Conservation (phyloP, 768 basidiomycete genomes). For the Serendipita vermifera region DNA sequence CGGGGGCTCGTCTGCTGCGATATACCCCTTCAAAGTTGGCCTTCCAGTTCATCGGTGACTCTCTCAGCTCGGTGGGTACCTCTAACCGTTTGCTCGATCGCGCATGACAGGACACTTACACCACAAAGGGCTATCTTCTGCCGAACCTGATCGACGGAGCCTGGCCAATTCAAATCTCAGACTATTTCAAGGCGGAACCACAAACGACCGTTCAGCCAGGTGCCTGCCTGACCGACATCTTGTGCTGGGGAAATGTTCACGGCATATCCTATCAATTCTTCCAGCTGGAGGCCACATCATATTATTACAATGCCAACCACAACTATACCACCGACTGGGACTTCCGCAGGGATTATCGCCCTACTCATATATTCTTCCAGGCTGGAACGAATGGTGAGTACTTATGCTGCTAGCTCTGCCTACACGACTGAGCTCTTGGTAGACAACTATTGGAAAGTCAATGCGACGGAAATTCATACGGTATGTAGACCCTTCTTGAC, state of each 20-base stretch:
- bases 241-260: conserved; percentile 18
- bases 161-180: conserved; percentile 41
- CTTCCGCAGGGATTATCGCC: conserved; percentile 35
- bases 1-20: conserved; percentile 34
- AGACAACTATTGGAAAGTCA: conserved; percentile 40
- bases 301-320: conserved; percentile 40
- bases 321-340: conserved; percentile 50
- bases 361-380: conserved; percentile 43
- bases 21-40: conserved; percentile 34
- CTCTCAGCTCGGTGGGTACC: conserved; percentile 40
- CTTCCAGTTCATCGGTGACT: conserved; percentile 49
- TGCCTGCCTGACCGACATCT: conserved; percentile 31
- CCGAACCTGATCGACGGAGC: conserved; percentile 42
- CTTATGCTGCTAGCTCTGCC: conserved; percentile 34
- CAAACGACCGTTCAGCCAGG: conserved; percentile 42
- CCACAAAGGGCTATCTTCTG: conserved; percentile 39
- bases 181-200: conserved; percentile 40
- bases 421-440: background rate
- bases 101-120: background rate
- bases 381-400: background rate
- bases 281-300: conserved; percentile 41
- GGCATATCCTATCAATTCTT: conserved; percentile 13
- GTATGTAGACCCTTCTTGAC: no score
- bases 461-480: conserved; percentile 27
- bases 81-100: background rate